A percentile compares a stretch with the other conserved stretches of the same genome.
phyloP scores from a whole-genome alignment of 441 rosid species.

The Populus hybrid region DNA sequence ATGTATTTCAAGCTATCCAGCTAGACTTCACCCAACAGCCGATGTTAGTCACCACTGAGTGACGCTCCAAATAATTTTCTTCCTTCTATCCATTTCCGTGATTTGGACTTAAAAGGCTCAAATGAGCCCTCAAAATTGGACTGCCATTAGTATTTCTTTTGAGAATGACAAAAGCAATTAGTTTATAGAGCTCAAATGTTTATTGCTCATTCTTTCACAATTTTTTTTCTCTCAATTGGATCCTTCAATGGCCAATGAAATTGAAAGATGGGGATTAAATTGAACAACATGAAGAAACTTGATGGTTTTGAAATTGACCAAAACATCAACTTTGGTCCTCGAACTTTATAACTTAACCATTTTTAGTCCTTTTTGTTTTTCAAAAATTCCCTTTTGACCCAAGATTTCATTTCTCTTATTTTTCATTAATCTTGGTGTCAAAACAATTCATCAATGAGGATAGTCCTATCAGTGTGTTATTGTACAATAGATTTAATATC shows the following conservation, averaged over 20 bases:
- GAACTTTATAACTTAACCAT: neutral
- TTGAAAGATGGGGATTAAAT: neutral
- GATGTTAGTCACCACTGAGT: neutral
- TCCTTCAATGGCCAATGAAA: neutral
- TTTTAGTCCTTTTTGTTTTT: neutral
- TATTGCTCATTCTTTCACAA: too few species aligned
- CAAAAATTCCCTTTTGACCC: neutral
- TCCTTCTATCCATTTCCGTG: neutral
- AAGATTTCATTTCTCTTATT: too few species aligned
- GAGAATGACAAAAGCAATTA: neutral
- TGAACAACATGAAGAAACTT: neutral
- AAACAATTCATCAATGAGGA: neutral
- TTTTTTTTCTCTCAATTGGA: too few species aligned
- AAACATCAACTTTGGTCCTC: neutral
- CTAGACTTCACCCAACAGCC: neutral
- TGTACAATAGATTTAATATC: too few species aligned
- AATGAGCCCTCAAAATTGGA: neutral
- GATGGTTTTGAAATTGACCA: neutral
- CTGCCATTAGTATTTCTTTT: too few species aligned
- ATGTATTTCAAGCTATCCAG: neutral
- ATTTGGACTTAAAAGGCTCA: neutral
- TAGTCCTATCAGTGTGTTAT: neutral
- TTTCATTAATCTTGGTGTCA: neutral
- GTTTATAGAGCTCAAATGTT: too few species aligned
- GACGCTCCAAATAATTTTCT: neutral